Base-by-base conservation (phyloP, 2,329 filamentous ascomycete genomes). In the Fusarium coffeatum region DNA sequence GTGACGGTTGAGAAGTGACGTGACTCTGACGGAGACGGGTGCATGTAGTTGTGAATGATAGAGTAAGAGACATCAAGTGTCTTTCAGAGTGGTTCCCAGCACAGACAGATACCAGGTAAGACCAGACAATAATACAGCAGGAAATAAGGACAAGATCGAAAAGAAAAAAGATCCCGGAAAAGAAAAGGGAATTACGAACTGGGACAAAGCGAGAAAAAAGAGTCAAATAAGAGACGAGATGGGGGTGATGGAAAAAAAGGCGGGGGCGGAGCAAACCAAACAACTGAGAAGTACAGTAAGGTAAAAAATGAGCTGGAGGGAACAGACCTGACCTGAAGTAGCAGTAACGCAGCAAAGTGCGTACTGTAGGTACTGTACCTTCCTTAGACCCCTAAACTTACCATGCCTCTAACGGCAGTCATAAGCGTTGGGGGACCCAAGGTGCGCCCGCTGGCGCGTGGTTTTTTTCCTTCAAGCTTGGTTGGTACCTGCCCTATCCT, bases 161-260 rank as follows among this genome's bases (percentile, higher is more conserved):
- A 41, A 55, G 43, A 64, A 69, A 34, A 66, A 57, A 50, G 62
- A 71, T 64, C 70, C 70, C 66, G 68, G 72, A 69, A 74, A 73
- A 74, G 70, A 74, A 74, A 73, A 74, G 70, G 72, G 72, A 72
- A 73, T 73, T 68, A 56, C 64, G 59, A 49, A 64, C 66, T 57
- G 55, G 49, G 60, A 67, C 55, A 71, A 64, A 55, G 57, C 55
- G 43, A 59, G 64, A 58, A 66, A 64, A 59, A 66, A 66, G 59
- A 71, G 66, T 72, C 60, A 55, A 73, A 66, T 63, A 59, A 72
- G 59, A 58, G 46, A 51, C 63, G 56, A 28, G 50, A 47, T 51
- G 68, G 55, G 68, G 56, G 57, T 62, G 34, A 51, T 51, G 23
- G 22, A 43, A 50, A 61, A 74, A 74, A 73, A 74, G 70, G 72